These are phyloP conservation scores for Oryza meyeriana DNA, from an alignment of 176 grass and related monocot species.

Conservation along the genomic window DNA sequence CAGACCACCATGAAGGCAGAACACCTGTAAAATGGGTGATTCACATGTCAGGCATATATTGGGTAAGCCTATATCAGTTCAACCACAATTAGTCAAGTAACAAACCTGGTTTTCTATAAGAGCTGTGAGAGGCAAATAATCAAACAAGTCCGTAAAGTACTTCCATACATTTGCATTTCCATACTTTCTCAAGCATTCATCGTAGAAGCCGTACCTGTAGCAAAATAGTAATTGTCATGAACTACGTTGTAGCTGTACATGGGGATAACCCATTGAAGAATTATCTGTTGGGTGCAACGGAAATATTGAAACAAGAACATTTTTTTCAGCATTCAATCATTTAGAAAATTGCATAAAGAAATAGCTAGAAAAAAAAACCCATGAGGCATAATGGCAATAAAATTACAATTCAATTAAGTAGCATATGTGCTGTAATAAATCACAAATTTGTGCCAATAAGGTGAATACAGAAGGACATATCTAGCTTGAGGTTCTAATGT, in stretches of 20 bases:
- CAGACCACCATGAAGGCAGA: slow-evolving; percentile 98
- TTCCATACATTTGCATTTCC: slow-evolving; percentile 99
- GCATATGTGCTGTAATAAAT: background rate
- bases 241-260: background rate
- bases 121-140: slow-evolving; percentile 98
- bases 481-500: background rate
- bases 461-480: background rate
- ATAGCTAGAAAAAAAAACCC: background rate
- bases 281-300: background rate
- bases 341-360: background rate
- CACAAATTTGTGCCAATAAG: slow-evolving; percentile 7
- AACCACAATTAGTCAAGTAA: background rate
- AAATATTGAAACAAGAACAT: background rate
- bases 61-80: slow-evolving; percentile 16
- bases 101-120: slow-evolving; percentile 98
- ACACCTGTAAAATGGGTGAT: slow-evolving; percentile 50
- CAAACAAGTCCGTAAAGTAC: slow-evolving; percentile 95
- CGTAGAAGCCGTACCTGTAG: slow-evolving; percentile 96
- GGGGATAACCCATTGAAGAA: background rate
- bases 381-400: background rate
- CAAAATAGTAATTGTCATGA: slow-evolving; percentile 25
- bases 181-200: slow-evolving; percentile 98
- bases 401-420: background rate
- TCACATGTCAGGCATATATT: slow-evolving; percentile 22
- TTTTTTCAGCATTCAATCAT: background rate